Evolutionary conservation across 495 filamentous ascomycete genomes (phyloP), one percentile per base, ranked within the genome.

Genomic region (Xylaria venustula): DNA sequence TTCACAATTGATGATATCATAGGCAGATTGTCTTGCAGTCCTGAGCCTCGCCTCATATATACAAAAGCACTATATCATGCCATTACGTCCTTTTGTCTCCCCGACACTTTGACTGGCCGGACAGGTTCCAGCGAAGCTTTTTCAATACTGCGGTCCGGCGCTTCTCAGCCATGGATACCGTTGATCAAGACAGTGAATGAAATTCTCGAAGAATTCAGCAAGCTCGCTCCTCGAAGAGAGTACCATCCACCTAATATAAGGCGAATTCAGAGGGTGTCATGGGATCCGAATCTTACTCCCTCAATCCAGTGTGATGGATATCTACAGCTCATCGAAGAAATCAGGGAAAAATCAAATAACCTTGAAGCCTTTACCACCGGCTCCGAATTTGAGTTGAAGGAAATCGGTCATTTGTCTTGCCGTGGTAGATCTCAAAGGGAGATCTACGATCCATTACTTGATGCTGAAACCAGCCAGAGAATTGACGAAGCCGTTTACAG

Each of bases 101-200:
- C 84, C 0, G 88, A 90, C 63, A 61, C 74, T 0, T 67, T 89
- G 1, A 88, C 85, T 0, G 67, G 73, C 0, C 73, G 73, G n/a
- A 89, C 85, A 6, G 88, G 88, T 0, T 85, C 83, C 0, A 85
- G 88, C 56, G 81, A 89, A 64, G 74, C 77, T 0, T 67, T 90
- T 5, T 52, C 66, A 1, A 77, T 79, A 49, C 79, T 88, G 14
- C 62, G 67, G 12, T 85, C 82, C 0, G 79, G 70, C 66, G 79
- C 28, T 75, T 83, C 66, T 56, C 71, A 68, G 62, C 76, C 70
- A 48, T 88, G 66, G 68, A 72, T 23, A 6, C 58, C 59, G 37
- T 63, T 68, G 51, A 79, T 48, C 17, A 60, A 1, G 9, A 11
- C 4, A 32, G 59, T 58, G 22, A 60, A 53, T 20, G 44, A 88